Evolutionary conservation across 2,329 filamentous ascomycete species (phyloP).

Genomic region (Fusarium compactum): DNA sequence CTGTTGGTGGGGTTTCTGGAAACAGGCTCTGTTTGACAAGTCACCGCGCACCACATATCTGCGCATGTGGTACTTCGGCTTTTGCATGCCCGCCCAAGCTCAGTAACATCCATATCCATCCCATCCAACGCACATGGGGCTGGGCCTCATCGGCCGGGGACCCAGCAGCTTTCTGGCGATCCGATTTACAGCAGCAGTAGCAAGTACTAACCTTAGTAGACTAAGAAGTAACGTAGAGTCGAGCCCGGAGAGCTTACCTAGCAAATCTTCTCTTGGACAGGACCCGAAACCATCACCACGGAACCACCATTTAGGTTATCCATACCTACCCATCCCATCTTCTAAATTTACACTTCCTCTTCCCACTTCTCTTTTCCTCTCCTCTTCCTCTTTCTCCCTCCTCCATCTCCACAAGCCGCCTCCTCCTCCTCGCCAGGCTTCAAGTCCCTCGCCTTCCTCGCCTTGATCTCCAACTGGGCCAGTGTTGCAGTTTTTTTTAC

Average conservation of each 20-base stretch:
- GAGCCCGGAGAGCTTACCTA: constrained; percentile 26
- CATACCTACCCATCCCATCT: constrained; percentile 19
- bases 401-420: constrained; percentile 33
- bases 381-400: constrained; percentile 29
- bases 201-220: constrained; percentile 2
- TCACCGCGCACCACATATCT: constrained; percentile 37
- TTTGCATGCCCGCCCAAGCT: constrained; percentile 19
- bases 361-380: constrained; percentile 14
- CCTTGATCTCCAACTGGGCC: constrained; percentile 19
- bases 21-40: constrained; percentile 26
- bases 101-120: constrained; percentile 37
- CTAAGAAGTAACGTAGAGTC: not conserved
- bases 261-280: constrained; percentile 49
- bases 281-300: constrained; percentile 49
- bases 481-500: constrained; percentile 34
- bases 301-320: constrained; percentile 29
- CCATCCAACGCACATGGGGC: constrained; percentile 28
- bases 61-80: constrained; percentile 39
- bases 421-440: constrained; percentile 37
- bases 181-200: constrained; percentile 32
- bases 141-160: constrained; percentile 44
- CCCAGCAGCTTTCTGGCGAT: constrained; percentile 47
- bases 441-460: constrained; percentile 37
- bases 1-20: constrained; percentile 30
- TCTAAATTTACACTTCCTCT: constrained; percentile 20